These are phyloP conservation scores for Ascochyta viciae-villosae DNA, from an alignment of 2,329 filamentous ascomycete genomes.

Conservation along the genomic window DNA sequence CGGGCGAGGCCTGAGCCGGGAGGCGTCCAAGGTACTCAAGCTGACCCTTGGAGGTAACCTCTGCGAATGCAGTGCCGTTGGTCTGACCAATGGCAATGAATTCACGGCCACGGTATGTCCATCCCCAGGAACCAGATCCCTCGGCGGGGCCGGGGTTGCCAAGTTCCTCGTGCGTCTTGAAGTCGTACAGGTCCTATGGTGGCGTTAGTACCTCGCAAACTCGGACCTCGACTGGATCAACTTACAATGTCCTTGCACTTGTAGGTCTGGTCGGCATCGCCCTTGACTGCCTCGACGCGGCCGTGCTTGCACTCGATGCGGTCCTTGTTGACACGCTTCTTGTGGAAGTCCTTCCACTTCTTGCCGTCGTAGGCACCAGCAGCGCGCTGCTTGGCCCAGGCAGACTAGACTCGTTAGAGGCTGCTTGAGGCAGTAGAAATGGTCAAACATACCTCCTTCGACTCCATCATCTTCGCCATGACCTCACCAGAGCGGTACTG, in stretches of 20 bases:
- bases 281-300: constrained; percentile 45
- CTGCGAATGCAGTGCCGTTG: constrained; percentile 63
- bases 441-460: constrained; percentile 36
- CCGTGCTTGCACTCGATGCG: constrained; percentile 45
- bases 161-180: constrained; percentile 62
- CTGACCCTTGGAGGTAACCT: constrained; percentile 58
- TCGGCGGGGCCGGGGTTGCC: constrained; percentile 53
- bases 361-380: constrained; percentile 42
- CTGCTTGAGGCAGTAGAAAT: neutral
- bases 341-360: constrained; percentile 40
- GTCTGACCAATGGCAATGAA: constrained; percentile 63
- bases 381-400: constrained; percentile 42
- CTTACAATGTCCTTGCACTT: constrained; percentile 57
- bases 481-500: constrained; percentile 45
- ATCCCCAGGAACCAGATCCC: constrained; percentile 60
- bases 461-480: constrained; percentile 45
- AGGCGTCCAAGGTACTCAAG: constrained; percentile 62
- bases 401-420: constrained; percentile 30
- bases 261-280: constrained; percentile 51
- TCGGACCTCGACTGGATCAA: neutral
- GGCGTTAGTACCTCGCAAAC: constrained; percentile 11
- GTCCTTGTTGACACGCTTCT: constrained; percentile 37
- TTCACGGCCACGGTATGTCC: constrained; percentile 61
- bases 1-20: constrained; percentile 53
- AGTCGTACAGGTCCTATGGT: constrained; percentile 60